Evolutionary conservation across 2,329 filamentous ascomycete genomes (phyloP).

Genomic region (Colletotrichum aenigma): DNA sequence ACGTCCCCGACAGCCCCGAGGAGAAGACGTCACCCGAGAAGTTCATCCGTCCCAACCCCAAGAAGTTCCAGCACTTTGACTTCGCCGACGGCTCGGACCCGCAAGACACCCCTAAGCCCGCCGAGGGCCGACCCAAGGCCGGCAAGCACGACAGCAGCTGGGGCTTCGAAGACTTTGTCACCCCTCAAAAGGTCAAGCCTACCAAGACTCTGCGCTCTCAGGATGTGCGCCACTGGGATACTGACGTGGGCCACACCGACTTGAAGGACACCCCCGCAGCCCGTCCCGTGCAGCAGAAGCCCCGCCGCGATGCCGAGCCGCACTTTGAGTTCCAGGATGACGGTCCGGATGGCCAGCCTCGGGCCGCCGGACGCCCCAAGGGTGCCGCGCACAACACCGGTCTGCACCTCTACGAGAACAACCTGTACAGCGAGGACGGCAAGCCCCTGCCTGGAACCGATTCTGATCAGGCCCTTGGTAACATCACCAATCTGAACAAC

Average conservation of each 20-base stretch:
- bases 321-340: conserved; percentile 89
- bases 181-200: conserved; percentile 74
- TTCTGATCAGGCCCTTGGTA: conserved; percentile 55
- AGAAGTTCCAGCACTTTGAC: conserved; percentile 86
- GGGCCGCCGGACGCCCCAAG: conserved; percentile 49
- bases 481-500: conserved; percentile 75
- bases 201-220: conserved; percentile 66
- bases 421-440: conserved; percentile 68
- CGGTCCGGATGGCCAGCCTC: conserved; percentile 58
- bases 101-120: conserved; percentile 49
- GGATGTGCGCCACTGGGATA: conserved; percentile 80
- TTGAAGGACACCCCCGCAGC: conserved; percentile 61
- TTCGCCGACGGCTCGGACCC: conserved; percentile 70
- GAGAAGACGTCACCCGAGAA: conserved; percentile 43
- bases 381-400: conserved; percentile 70
- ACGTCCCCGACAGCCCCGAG: conserved; percentile 47
- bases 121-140: conserved; percentile 50
- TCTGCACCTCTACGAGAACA: conserved; percentile 77
- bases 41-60: conserved; percentile 69
- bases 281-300: conserved; percentile 60
- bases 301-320: conserved; percentile 78
- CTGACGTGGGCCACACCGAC: conserved; percentile 63
- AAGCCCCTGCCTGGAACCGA: conserved; percentile 37
- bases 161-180: conserved; percentile 87
- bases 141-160: conserved; percentile 75